phyloP scores from a whole-genome alignment of 768 basidiomycete species.

The Panus rudis region DNA sequence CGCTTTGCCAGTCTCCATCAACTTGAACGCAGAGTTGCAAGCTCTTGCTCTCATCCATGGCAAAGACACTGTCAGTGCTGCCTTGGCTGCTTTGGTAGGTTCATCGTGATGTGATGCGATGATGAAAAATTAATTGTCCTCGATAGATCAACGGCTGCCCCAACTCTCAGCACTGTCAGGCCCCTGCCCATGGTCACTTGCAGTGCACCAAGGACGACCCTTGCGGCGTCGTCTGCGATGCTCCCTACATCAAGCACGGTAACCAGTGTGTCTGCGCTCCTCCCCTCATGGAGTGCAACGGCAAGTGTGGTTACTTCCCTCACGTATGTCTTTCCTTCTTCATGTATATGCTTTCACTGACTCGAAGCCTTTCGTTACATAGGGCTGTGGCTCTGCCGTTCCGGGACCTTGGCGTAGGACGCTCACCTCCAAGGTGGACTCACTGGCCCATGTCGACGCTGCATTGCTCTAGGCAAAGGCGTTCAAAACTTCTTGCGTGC shows the following conservation, averaged over 20 bases:
- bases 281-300: slow-evolving; percentile 34
- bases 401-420: too few species aligned
- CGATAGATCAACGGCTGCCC: slow-evolving; percentile 30
- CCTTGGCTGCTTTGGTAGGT: slow-evolving; percentile 20
- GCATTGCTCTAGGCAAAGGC: too few species aligned
- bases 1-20: slow-evolving; percentile 11
- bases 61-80: background rate
- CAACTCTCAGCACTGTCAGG: slow-evolving; percentile 25
- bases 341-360: background rate
- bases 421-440: too few species aligned
- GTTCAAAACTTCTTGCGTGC: too few species aligned
- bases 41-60: slow-evolving; percentile 10
- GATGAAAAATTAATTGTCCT: background rate
- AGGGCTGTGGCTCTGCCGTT: slow-evolving; percentile 36
- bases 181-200: slow-evolving; percentile 27
- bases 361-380: background rate
- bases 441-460: too few species aligned
- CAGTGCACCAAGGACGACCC: slow-evolving; percentile 26
- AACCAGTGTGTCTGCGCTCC: slow-evolving; percentile 31
- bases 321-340: slow-evolving; percentile 6
- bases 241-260: slow-evolving; percentile 20
- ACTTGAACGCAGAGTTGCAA: slow-evolving; percentile 5
- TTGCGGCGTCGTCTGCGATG: slow-evolving; percentile 30
- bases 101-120: background rate
- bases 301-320: slow-evolving; percentile 24